Evolutionary conservation across 192 early-diverging fungal genomes (phyloP).

Genomic region (Cetraspora pellucida): DNA sequence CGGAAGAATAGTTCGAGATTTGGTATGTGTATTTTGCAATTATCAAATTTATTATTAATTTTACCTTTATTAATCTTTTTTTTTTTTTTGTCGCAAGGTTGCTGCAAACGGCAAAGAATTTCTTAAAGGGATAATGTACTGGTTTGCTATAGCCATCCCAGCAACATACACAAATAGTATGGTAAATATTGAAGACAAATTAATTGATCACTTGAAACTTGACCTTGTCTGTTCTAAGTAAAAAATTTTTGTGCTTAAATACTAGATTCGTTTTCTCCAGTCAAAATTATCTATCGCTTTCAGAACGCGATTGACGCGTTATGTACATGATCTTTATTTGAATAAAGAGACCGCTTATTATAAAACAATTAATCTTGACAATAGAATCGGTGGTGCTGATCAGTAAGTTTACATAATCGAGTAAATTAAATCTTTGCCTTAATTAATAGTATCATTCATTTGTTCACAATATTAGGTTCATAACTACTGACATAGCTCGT

Average conservation of each 20-base stretch:
- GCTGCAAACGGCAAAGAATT: conserved; percentile 81
- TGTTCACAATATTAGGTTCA: conserved; percentile 42
- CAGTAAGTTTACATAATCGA: conserved; percentile 54
- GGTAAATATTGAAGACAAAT: conserved; percentile 60
- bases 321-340: conserved; percentile 86
- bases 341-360: conserved; percentile 85
- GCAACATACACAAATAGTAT: conserved; percentile 98
- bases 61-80: neutral
- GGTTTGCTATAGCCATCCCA: conserved; percentile 93
- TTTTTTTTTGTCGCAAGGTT: conserved; percentile 49
- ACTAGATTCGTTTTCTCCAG: conserved; percentile 68
- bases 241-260: neutral
- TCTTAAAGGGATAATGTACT: conserved; percentile 74
- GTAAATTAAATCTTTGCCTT: neutral
- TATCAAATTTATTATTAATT: neutral
- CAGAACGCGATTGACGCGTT: conserved; percentile 83
- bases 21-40: conserved; percentile 59
- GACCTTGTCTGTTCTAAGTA: neutral
- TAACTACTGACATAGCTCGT: conserved; percentile 88
- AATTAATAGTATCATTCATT: neutral
- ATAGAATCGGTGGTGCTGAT: conserved; percentile 85
- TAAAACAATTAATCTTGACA: conserved; percentile 87
- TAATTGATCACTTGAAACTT: neutral
- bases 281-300: conserved; percentile 77
- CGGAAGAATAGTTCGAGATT: conserved; percentile 91